phyloP scores from a whole-genome alignment of 768 basidiomycete species.

The Vararia minispora region DNA sequence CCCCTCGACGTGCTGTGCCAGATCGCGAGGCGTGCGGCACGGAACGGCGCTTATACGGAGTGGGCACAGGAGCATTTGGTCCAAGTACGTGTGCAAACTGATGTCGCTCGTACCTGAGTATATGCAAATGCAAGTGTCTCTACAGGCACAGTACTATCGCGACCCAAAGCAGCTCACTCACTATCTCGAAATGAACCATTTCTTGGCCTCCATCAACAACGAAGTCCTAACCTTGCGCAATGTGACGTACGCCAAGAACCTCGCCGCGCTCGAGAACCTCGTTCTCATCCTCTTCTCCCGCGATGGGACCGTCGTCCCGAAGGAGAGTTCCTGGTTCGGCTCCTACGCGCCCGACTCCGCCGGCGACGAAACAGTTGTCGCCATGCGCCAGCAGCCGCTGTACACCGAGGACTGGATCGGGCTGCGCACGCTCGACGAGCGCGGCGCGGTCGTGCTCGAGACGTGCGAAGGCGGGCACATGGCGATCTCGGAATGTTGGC shows the following conservation, averaged over 20 bases:
- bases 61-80: slow-evolving; percentile 74
- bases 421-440: slow-evolving; percentile 56
- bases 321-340: slow-evolving; percentile 83
- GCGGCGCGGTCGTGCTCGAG: slow-evolving; percentile 44
- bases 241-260: slow-evolving; percentile 44
- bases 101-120: too few species aligned
- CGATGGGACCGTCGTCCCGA: slow-evolving; percentile 73
- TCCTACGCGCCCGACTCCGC: slow-evolving; percentile 36
- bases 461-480: slow-evolving; percentile 71
- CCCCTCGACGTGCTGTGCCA: slow-evolving; percentile 61
- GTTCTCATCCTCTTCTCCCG: slow-evolving; percentile 64
- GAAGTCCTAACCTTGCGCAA: slow-evolving; percentile 49
- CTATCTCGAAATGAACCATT: slow-evolving; percentile 52
- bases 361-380: slow-evolving; percentile 34
- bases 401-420: slow-evolving; percentile 81
- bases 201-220: slow-evolving; percentile 72
- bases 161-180: slow-evolving; percentile 49
- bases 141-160: slow-evolving; percentile 78
- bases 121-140: neutral
- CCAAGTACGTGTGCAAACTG: slow-evolving; percentile 49
- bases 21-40: slow-evolving; percentile 48
- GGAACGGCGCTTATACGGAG: slow-evolving; percentile 51
- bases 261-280: slow-evolving; percentile 51
- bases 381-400: slow-evolving; percentile 62
- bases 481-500: slow-evolving; percentile 36